These are phyloP conservation scores for Coniochaeta sp. DNA, from an alignment of 2,329 filamentous ascomycete genomes.

Conservation along the genomic window DNA sequence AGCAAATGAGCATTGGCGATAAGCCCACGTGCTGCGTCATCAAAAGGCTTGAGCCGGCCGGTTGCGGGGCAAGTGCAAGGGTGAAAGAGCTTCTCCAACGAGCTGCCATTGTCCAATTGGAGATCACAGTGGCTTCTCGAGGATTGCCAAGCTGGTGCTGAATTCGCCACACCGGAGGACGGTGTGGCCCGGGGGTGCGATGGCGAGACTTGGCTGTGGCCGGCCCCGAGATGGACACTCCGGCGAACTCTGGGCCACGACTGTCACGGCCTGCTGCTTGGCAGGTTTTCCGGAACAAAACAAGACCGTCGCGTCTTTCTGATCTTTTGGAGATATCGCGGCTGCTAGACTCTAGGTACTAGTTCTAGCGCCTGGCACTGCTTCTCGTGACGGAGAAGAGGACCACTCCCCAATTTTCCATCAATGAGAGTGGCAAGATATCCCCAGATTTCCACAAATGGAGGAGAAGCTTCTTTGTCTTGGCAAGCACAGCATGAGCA, in stretches of 20 bases:
- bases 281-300: too few relatives aligned
- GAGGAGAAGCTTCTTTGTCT: too few relatives aligned
- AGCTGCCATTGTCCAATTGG: slow-evolving; percentile 1
- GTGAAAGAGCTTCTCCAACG: not conserved
- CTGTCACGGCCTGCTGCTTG: not conserved
- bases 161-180: not conserved
- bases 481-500: too few relatives aligned
- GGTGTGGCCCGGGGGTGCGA: not conserved
- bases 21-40: slow-evolving; percentile 1
- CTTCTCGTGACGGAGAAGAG: too few relatives aligned
- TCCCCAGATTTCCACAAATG: too few relatives aligned
- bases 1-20: not conserved
- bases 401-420: too few relatives aligned
- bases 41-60: not conserved
- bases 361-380: too few relatives aligned
- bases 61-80: not conserved
- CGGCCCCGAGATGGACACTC: not conserved
- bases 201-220: not conserved
- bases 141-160: too few relatives aligned
- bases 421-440: too few relatives aligned
- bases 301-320: not conserved
- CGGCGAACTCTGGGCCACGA: not conserved
- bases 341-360: too few relatives aligned
- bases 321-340: too few relatives aligned
- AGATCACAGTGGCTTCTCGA: too few relatives aligned